These are phyloP conservation scores for Diaporthe helianthi DNA, from an alignment of 2,329 filamentous ascomycete genomes.

Conservation along the genomic window DNA sequence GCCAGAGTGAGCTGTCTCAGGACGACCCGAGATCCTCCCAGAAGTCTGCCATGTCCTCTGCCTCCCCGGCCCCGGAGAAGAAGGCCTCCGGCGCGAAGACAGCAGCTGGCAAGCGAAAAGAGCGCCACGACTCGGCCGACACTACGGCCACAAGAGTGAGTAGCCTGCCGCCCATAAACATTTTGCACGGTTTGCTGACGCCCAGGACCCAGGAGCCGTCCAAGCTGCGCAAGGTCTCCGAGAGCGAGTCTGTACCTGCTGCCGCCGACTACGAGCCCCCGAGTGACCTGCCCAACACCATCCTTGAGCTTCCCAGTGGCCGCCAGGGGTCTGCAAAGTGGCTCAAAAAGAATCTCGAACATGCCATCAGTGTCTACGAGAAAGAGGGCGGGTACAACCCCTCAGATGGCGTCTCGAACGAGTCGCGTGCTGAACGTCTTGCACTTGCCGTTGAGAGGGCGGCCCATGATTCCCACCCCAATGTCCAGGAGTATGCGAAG, in stretches of 20 bases:
- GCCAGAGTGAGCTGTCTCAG: slow-evolving; percentile 65
- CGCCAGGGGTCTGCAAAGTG: slow-evolving; percentile 75
- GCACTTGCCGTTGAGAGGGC: slow-evolving; percentile 83
- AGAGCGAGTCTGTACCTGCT: slow-evolving; percentile 51
- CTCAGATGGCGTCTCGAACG: slow-evolving; percentile 67
- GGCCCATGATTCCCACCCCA: slow-evolving; percentile 62
- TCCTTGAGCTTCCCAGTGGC: slow-evolving; percentile 63
- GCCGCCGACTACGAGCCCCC: slow-evolving; percentile 56
- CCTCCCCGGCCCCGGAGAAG: slow-evolving; percentile 50
- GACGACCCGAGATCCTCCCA: slow-evolving; percentile 50
- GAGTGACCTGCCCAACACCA: slow-evolving; percentile 56
- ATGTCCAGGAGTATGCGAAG: slow-evolving; percentile 58
- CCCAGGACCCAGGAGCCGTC: slow-evolving; percentile 48
- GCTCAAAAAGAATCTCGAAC: slow-evolving; percentile 72
- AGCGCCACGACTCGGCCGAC: slow-evolving; percentile 63
- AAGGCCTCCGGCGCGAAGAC: slow-evolving; percentile 49
- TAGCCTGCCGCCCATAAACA: neutral
- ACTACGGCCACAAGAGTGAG: slow-evolving; percentile 55
- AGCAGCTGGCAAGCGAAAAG: slow-evolving; percentile 60
- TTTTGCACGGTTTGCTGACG: neutral
- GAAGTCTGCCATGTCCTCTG: slow-evolving; percentile 48
- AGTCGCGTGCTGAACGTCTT: slow-evolving; percentile 71
- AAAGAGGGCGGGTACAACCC: slow-evolving; percentile 70
- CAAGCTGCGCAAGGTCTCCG: slow-evolving; percentile 64
- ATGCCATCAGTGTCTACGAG: slow-evolving; percentile 70